Conservation (phyloP, 345 rosid genomes). For the Rhodamnia argentea region DNA sequence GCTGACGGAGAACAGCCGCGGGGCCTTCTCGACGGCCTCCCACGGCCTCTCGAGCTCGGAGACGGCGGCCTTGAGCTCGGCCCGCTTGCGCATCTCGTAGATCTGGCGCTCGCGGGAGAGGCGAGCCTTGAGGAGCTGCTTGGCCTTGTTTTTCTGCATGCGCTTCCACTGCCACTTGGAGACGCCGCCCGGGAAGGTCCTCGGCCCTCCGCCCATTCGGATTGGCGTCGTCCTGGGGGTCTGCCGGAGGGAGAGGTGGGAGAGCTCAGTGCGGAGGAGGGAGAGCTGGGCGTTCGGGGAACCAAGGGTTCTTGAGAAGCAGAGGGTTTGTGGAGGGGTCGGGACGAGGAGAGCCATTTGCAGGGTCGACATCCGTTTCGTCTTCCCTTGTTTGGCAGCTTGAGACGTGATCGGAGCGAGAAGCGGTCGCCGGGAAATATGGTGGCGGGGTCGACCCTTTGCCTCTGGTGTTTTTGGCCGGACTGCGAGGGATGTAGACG, state of each 20-base stretch:
- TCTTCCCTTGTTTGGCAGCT: not conserved
- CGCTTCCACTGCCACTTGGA: conserved; percentile 96
- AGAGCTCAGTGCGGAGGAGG: conserved; percentile 14
- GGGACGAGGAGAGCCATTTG: conserved; percentile 10
- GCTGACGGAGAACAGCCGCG: conserved; percentile 57
- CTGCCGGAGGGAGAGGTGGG: conserved; percentile 15
- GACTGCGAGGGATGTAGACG: not conserved
- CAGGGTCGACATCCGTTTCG: conserved; percentile 4
- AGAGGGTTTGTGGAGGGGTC: conserved; percentile 10
- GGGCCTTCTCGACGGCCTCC: conserved; percentile 64
- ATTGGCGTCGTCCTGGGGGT: conserved; percentile 26
- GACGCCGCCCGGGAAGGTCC: conserved; percentile 80
- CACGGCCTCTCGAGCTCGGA: conserved; percentile 89
- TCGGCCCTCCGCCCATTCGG: conserved; percentile 87
- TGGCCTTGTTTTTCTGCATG: conserved; percentile 83
- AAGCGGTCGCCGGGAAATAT: not conserved
- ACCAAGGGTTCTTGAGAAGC: conserved; percentile 29
- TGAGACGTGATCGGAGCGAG: not conserved
- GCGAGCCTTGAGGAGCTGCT: conserved; percentile 75
- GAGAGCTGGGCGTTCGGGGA: conserved; percentile 13
- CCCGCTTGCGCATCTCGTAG: conserved; percentile 86
- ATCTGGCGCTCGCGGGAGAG: conserved; percentile 73
- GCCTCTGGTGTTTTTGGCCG: not conserved
- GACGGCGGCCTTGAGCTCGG: conserved; percentile 81
- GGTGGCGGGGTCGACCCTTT: not conserved